A percentile compares a stretch with the other conserved stretches of the same genome.
Evolutionary conservation across 1,139 yeast genomes (phyloP).

Genomic region (Citeromyces hawaiiensis): DNA sequence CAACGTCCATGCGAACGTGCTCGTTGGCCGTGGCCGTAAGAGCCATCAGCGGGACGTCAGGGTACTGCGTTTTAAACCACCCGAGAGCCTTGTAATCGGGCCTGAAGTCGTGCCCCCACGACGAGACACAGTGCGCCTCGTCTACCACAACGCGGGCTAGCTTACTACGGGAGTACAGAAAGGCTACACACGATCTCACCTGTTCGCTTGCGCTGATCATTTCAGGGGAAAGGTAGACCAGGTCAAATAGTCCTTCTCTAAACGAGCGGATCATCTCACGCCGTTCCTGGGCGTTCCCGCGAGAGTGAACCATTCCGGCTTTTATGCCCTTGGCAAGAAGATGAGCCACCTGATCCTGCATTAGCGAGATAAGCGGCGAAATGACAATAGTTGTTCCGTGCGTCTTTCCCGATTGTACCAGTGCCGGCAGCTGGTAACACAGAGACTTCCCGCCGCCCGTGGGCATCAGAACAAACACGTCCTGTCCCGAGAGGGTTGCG

Average conservation of each 20-base stretch:
- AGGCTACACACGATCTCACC: conserved; percentile 51
- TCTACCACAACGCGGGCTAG: conserved; percentile 88
- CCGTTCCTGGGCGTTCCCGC: conserved; percentile 51
- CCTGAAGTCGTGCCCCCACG: conserved; percentile 98
- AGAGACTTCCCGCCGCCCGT: conserved; percentile 98
- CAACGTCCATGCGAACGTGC: conserved; percentile 77
- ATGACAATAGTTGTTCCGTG: conserved; percentile 83
- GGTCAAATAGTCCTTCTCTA: conserved; percentile 50
- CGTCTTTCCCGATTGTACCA: conserved; percentile 61
- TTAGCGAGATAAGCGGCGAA: conserved; percentile 87
- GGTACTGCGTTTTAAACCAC: conserved; percentile 58
- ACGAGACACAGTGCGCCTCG: conserved; percentile 97
- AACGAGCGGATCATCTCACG: conserved; percentile 50
- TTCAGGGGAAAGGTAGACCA: conserved; percentile 90
- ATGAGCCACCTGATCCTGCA: conserved; percentile 96
- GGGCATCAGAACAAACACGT: conserved; percentile 94
- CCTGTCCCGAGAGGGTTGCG: conserved; percentile 68
- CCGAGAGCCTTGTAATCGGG: conserved; percentile 86
- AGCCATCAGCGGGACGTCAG: conserved; percentile 86
- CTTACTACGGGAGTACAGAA: conserved; percentile 36
- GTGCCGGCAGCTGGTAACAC: conserved; percentile 92
- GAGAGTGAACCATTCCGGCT: conserved; percentile 86
- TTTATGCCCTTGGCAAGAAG: conserved; percentile 48
- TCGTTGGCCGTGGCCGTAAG: conserved; percentile 96
- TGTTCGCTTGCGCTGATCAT: conserved; percentile 73